Conservation (phyloP, 2,329 filamentous ascomycete genomes). For the Endoconidiophora laricicola region DNA sequence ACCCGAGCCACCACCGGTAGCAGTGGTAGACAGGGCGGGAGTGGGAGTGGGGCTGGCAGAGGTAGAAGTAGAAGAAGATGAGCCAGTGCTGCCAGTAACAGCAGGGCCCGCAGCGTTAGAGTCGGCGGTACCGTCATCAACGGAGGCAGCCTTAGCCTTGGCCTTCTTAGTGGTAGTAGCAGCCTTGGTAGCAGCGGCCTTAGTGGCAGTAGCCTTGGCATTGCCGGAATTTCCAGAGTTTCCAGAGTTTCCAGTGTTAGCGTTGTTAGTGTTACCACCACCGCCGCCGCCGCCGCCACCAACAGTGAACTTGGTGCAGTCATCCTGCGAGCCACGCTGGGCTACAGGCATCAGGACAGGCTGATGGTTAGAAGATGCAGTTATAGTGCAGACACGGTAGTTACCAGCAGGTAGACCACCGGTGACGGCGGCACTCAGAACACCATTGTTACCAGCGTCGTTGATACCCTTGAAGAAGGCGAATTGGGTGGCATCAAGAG, state of each 20-base stretch:
- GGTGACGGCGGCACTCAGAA: constrained; percentile 34
- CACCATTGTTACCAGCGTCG: constrained; percentile 37
- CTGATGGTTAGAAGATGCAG: constrained; percentile 47
- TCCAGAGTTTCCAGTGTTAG: constrained; percentile 13
- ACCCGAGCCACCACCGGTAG: constrained; percentile 16
- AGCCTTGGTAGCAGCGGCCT: constrained; percentile 14
- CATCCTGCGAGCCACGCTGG: constrained; percentile 49
- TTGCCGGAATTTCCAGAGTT: constrained; percentile 15
- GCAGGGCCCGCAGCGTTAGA: constrained; percentile 25
- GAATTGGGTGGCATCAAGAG: constrained; percentile 36
- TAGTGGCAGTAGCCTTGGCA: constrained; percentile 11
- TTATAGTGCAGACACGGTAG: constrained; percentile 51
- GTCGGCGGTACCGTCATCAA: constrained; percentile 19
- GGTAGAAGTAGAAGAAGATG: not conserved
- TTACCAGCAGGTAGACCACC: constrained; percentile 44
- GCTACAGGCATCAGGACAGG: constrained; percentile 50
- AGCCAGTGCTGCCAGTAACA: not conserved
- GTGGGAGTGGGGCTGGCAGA: not conserved
- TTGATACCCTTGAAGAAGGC: constrained; percentile 54
- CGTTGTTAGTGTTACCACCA: constrained; percentile 13
- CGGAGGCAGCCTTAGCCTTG: constrained; percentile 12
- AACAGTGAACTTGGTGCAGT: constrained; percentile 46
- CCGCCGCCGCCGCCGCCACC: constrained; percentile 16
- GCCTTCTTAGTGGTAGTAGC: constrained; percentile 12
- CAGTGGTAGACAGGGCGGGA: not conserved